These are phyloP conservation scores for Phytopythium cucurbitacearum DNA, from an alignment of 352 stramenopile genomes.

Conservation along the genomic window DNA sequence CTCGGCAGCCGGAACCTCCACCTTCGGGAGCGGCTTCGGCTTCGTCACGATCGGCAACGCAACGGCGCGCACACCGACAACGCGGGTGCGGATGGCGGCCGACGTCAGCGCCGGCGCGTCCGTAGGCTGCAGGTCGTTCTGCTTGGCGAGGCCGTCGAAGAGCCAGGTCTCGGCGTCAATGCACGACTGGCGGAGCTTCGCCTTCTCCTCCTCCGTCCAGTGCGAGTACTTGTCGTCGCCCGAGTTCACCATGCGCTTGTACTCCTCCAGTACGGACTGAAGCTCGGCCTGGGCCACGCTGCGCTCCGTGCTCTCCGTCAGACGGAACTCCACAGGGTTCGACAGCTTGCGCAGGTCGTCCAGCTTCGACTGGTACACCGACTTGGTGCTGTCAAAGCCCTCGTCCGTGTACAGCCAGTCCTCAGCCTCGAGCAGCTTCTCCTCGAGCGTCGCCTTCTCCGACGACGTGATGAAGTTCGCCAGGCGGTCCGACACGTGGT, in stretches of 20 bases:
- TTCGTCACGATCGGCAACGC: slow-evolving; percentile 96
- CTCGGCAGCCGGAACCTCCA: slow-evolving; percentile 51
- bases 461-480: slow-evolving; percentile 84
- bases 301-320: slow-evolving; percentile 89
- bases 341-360: slow-evolving; percentile 92
- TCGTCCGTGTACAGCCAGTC: slow-evolving; percentile 99
- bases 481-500: slow-evolving; percentile 90
- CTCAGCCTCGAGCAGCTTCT: slow-evolving; percentile 90
- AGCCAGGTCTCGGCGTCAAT: slow-evolving; percentile 93
- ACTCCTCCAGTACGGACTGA: slow-evolving; percentile 92
- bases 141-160: slow-evolving; percentile 95
- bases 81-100: slow-evolving; percentile 86
- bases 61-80: slow-evolving; percentile 85
- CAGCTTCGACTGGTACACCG: slow-evolving; percentile 95
- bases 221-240: slow-evolving; percentile 93
- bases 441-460: slow-evolving; percentile 87
- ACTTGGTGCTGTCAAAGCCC: slow-evolving; percentile 98
- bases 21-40: slow-evolving; percentile 88
- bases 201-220: slow-evolving; percentile 94
- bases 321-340: slow-evolving; percentile 91
- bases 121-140: slow-evolving; percentile 82
- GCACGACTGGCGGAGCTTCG: slow-evolving; percentile 88
- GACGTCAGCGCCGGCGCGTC: slow-evolving; percentile 91
- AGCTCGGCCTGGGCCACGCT: slow-evolving; percentile 87
- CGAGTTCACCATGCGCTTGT: slow-evolving; percentile 94